Conservation (phyloP, 345 rosid species). For the Aegle marmelos region DNA sequence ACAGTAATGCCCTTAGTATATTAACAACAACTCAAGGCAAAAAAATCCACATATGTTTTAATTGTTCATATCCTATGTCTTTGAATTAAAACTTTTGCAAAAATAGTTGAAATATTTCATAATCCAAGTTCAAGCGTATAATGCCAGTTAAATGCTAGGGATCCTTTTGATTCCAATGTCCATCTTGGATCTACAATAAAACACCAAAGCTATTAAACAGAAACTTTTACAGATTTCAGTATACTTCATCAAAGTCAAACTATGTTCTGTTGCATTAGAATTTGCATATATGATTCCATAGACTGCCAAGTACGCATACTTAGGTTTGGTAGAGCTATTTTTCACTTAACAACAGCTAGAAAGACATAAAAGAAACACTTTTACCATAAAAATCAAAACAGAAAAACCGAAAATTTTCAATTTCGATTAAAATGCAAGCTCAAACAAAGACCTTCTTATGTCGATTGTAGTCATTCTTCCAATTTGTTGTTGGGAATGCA, state of each 20-base stretch:
- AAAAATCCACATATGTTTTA: background rate
- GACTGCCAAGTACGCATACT: background rate
- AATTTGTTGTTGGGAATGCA: slow-evolving; percentile 51
- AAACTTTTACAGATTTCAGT: background rate
- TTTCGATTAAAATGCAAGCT: background rate
- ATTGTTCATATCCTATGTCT: background rate
- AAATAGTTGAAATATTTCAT: background rate
- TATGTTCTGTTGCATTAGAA: background rate
- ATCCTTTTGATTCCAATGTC: background rate
- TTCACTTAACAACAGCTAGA: background rate
- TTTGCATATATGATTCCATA: background rate
- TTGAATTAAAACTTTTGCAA: background rate
- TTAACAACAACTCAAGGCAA: background rate
- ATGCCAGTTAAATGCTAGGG: background rate
- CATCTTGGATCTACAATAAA: background rate
- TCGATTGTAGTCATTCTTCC: slow-evolving; percentile 78
- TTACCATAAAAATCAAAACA: background rate
- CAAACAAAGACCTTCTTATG: slow-evolving; percentile 61
- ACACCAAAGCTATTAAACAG: background rate
- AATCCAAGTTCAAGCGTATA: background rate
- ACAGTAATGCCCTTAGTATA: background rate
- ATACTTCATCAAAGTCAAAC: background rate
- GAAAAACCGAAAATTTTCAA: background rate
- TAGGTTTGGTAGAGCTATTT: background rate
- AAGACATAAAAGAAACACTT: background rate